These are phyloP conservation scores for Ganoderma multipileum DNA, from an alignment of 1,284 basidiomycete species.

Conservation along the genomic window DNA sequence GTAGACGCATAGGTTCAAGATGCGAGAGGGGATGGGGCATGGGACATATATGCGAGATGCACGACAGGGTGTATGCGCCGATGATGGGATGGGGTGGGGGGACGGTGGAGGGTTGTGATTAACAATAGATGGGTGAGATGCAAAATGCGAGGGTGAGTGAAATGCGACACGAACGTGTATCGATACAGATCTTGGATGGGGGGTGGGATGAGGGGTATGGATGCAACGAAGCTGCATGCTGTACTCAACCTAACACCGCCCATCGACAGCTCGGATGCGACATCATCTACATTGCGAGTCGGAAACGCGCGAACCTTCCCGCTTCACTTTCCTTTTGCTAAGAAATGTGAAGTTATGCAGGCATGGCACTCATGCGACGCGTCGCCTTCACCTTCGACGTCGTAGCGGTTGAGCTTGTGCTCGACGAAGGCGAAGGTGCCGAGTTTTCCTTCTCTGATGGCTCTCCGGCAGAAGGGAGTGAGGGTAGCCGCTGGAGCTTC, in stretches of 20 bases:
- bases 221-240: constrained; percentile 14
- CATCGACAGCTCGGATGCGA: constrained; percentile 7
- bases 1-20: constrained; percentile 35
- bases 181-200: constrained; percentile 23
- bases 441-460: constrained; percentile 52
- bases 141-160: constrained; percentile 22
- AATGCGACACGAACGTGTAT: constrained; percentile 27
- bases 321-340: not conserved
- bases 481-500: constrained; percentile 35
- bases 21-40: constrained; percentile 11
- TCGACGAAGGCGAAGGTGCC: constrained; percentile 32
- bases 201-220: constrained; percentile 18
- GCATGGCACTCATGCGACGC: constrained; percentile 32
- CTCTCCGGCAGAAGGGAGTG: constrained; percentile 42
- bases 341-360: constrained; percentile 16
- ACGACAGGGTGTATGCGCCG: not conserved
- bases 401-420: constrained; percentile 14
- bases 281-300: not conserved
- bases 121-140: constrained; percentile 14
- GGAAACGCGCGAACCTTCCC: not conserved
- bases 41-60: not conserved
- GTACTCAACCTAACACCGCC: constrained; percentile 23
- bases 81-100: not conserved
- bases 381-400: constrained; percentile 21
- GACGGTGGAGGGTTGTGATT: not conserved